phyloP scores from a whole-genome alignment of 345 rosid species.

The Combretum micranthum region DNA sequence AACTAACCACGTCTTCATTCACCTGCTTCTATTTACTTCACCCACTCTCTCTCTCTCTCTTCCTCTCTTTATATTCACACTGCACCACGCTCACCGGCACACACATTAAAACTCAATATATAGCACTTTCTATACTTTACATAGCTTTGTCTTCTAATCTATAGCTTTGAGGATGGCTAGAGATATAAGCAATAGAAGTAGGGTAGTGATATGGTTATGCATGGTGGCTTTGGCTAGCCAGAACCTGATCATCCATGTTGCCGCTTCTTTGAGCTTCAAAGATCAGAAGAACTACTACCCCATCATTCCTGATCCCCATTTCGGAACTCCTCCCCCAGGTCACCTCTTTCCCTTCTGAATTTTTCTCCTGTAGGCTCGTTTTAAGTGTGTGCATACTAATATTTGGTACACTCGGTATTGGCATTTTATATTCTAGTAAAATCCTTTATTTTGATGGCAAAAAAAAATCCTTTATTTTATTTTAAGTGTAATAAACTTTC shows the following conservation, averaged over 20 bases:
- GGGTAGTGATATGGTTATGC: slow-evolving; percentile 27
- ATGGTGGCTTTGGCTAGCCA: slow-evolving; percentile 38
- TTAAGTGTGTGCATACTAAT: too few species aligned
- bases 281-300: slow-evolving; percentile 65
- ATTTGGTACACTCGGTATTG: too few species aligned
- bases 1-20: slow-evolving; percentile 64
- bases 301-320: slow-evolving; percentile 47
- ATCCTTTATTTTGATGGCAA: too few species aligned
- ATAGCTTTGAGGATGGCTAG: slow-evolving; percentile 3
- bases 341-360: neutral
- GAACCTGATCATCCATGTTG: slow-evolving; percentile 33
- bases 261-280: slow-evolving; percentile 27
- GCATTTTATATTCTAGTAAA: too few species aligned
- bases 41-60: slow-evolving; percentile 6
- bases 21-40: slow-evolving; percentile 69
- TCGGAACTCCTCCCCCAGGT: slow-evolving; percentile 48
- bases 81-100: slow-evolving; percentile 9
- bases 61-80: slow-evolving; percentile 21
- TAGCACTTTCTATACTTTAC: slow-evolving; percentile 1
- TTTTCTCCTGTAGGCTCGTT: neutral
- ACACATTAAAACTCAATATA: slow-evolving; percentile 1
- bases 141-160: too few species aligned
- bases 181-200: slow-evolving; percentile 13
- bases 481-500: too few species aligned
- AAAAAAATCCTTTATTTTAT: too few species aligned